Evolutionary conservation across 192 early-diverging fungal genomes (phyloP).

Genomic region (Mortierella antarctica): DNA sequence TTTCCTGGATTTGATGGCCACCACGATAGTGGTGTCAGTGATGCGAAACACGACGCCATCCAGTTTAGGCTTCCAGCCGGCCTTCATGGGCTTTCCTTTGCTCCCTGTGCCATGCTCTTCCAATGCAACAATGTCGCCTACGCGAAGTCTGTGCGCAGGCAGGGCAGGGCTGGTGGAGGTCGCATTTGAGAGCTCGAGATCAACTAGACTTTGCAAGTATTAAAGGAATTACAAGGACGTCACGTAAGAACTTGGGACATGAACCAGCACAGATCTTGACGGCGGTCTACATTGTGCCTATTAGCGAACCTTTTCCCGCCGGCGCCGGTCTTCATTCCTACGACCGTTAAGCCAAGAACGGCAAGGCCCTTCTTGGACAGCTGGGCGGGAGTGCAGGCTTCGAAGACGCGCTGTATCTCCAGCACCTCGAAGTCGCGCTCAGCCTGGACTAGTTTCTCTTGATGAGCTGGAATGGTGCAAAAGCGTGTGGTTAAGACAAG

Average conservation of each 20-base stretch:
- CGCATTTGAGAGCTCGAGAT: slow-evolving; percentile 69
- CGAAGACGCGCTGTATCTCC: slow-evolving; percentile 56
- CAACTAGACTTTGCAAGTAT: slow-evolving; percentile 59
- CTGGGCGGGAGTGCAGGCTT: slow-evolving; percentile 64
- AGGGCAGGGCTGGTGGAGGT: slow-evolving; percentile 59
- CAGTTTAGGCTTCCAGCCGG: slow-evolving; percentile 35
- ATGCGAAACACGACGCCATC: slow-evolving; percentile 70
- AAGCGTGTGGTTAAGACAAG: not conserved
- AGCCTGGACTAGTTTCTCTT: slow-evolving; percentile 63
- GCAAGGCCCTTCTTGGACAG: slow-evolving; percentile 75
- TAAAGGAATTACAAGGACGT: not conserved
- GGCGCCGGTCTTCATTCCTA: slow-evolving; percentile 70
- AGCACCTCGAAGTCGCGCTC: slow-evolving; percentile 64
- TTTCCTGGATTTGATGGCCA: slow-evolving; percentile 63
- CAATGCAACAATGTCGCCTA: slow-evolving; percentile 80
- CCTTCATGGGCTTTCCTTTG: slow-evolving; percentile 57
- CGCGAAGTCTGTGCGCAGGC: slow-evolving; percentile 68
- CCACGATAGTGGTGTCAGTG: slow-evolving; percentile 67
- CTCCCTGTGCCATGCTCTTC: slow-evolving; percentile 60
- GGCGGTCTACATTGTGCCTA: not conserved
- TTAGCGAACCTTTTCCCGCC: slow-evolving; percentile 69
- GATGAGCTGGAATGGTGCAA: slow-evolving; percentile 47
- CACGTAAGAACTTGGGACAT: not conserved
- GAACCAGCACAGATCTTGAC: not conserved
- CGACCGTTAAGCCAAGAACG: slow-evolving; percentile 69